A percentile compares a stretch with the other conserved stretches of the same genome.
These are phyloP conservation scores for Pisolithus microcarpus DNA, from an alignment of 768 basidiomycete species.

Conservation along the genomic window DNA sequence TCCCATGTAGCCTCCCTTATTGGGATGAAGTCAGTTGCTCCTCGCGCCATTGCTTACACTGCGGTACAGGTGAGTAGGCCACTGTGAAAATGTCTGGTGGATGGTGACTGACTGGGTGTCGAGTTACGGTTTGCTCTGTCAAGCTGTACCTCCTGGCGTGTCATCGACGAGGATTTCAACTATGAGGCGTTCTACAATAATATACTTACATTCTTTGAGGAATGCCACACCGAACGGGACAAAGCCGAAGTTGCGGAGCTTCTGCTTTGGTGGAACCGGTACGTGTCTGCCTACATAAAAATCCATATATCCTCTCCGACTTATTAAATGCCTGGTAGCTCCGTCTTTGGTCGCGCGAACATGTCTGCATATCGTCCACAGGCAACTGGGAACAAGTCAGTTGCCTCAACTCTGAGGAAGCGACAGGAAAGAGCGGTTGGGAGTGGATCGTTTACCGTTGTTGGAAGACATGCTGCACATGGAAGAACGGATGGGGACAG, in stretches of 20 bases:
- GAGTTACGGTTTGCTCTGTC: constrained; percentile 13
- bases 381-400: constrained; percentile 39
- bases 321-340: constrained; percentile 9
- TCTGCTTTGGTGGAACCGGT: constrained; percentile 19
- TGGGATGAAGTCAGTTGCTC: constrained; percentile 8
- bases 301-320: too few relatives aligned
- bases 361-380: constrained; percentile 26
- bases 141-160: constrained; percentile 3
- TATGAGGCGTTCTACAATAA: constrained; percentile 34
- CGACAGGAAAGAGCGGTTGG: constrained; percentile 15
- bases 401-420: constrained; percentile 29
- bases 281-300: constrained; percentile 11
- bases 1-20: constrained; percentile 3
- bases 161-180: constrained; percentile 4
- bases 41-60: constrained; percentile 16
- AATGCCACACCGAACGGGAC: constrained; percentile 44
- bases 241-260: constrained; percentile 31
- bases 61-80: constrained; percentile 17
- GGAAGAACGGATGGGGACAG: too few relatives aligned
- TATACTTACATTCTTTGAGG: constrained; percentile 44
- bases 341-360: constrained; percentile 8
- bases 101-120: not conserved
- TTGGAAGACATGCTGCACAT: too few relatives aligned
- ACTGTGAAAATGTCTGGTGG: not conserved
- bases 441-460: too few relatives aligned